Base-by-base conservation (phyloP, 805 yeast genomes). In the Ogataea kodamae region DNA sequence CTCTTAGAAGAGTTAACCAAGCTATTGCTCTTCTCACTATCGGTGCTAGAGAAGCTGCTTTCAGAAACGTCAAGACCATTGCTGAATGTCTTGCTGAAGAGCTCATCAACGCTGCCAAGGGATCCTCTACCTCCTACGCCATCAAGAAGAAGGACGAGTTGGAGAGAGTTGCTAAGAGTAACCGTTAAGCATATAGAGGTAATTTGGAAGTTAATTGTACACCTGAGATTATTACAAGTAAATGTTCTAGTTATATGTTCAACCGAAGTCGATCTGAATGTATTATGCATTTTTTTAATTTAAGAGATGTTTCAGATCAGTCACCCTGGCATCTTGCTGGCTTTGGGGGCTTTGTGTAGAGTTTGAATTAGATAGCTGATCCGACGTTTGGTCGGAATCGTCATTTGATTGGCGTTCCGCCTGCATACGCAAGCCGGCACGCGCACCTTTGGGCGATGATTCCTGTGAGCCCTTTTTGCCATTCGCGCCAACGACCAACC, bases 141-240 rank as follows among this genome's bases (percentile, higher is more conserved):
- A 94, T 92, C 79, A 92, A 92, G 94, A 92, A 92, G 98, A 92
- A 92, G 95, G 99, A 92, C 74, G 99, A 92, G 82, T 85, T 92
- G 72, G 99, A 92, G 83, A 95, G 99, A 85, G 99, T 92, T 74
- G 99, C 99, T 70, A 92, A 92, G 78, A 90, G 98, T 71, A 92
- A 92, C 96, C 98, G 99, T 88, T 92, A 92, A 83, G 40, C 35
- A 23, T 24, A 26, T 28, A 32, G 34, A 28, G 30, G 21, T 31
- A 31, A 32, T 34, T 28, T 12, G 23, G 34, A 23, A 30, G 34
- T 18, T 24, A 13, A 23, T 12, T 20, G n/a, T n/a, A n/a, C n/a
- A n/a, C n/a, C n/a, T n/a, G n/a, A n/a, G n/a, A n/a, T n/a, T n/a
- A n/a, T n/a, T n/a, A n/a, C n/a, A n/a, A n/a, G n/a, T n/a, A n/a